A percentile compares a stretch with the other conserved stretches of the same genome.
phyloP scores from a whole-genome alignment of 768 basidiomycete species.

The Pholiota molesta region DNA sequence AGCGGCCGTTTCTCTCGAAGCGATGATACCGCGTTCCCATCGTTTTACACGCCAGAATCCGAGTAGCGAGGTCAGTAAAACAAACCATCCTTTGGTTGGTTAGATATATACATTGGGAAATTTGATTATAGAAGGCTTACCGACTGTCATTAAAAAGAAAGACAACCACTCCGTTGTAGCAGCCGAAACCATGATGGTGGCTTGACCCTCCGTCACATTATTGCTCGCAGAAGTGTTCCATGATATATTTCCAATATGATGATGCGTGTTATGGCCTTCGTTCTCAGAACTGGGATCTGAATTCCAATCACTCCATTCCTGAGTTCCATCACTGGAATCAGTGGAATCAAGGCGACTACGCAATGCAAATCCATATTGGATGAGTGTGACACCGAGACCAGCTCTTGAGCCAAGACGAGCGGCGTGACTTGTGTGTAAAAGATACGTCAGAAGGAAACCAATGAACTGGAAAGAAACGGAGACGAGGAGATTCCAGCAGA shows the following conservation, averaged over 20 bases:
- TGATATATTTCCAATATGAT: conserved; percentile 28
- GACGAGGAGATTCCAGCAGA: conserved; percentile 91
- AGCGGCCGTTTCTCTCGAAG: conserved; percentile 43
- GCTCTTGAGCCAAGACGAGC: conserved; percentile 92
- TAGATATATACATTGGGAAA: not conserved
- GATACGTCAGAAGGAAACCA: conserved; percentile 90
- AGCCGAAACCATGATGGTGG: conserved; percentile 48
- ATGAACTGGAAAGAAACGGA: conserved; percentile 98
- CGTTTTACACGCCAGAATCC: conserved; percentile 90
- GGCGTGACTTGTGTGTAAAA: conserved; percentile 91
- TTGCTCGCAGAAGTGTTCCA: conserved; percentile 24
- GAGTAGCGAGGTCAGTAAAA: conserved; percentile 84
- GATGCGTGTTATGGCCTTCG: conserved; percentile 17
- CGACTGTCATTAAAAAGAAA: conserved; percentile 91
- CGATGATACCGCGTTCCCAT: conserved; percentile 80
- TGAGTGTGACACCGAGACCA: conserved; percentile 93
- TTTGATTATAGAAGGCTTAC: conserved; percentile 37
- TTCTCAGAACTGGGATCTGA: conserved; percentile 36
- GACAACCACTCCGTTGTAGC: conserved; percentile 92
- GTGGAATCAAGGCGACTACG: conserved; percentile 54
- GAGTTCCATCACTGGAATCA: conserved; percentile 32
- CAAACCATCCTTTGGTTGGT: conserved; percentile 32
- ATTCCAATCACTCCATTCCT: conserved; percentile 33
- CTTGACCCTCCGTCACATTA: conserved; percentile 41
- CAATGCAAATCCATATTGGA: conserved; percentile 91